phyloP scores from a whole-genome alignment of 139 green algal species.

The Volvox africanus region DNA sequence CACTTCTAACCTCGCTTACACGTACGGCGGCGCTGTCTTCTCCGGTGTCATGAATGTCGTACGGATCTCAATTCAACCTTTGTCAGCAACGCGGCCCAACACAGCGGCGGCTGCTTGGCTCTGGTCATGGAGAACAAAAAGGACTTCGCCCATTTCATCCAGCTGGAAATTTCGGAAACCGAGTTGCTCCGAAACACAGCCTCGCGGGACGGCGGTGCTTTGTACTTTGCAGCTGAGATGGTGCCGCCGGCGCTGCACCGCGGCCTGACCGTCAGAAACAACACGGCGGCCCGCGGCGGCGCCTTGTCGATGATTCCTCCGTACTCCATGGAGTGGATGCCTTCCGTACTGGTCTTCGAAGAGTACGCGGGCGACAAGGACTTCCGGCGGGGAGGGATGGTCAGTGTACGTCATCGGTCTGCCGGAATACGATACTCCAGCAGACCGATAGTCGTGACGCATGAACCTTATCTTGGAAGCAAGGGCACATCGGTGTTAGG shows the following conservation, averaged over 20 bases:
- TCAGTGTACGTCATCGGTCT: no score
- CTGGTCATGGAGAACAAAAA: neutral
- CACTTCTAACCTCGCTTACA: neutral
- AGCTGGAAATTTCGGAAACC: neutral
- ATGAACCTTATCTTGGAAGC: no score
- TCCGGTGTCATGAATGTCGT: neutral
- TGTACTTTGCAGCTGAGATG: neutral
- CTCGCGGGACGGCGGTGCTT: neutral
- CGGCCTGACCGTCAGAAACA: neutral
- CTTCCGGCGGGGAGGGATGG: no score
- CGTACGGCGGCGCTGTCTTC: neutral
- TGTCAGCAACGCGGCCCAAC: neutral
- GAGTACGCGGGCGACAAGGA: no score
- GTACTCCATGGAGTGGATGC: no score
- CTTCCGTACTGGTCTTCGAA: no score
- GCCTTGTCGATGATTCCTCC: neutral
- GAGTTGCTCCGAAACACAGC: neutral
- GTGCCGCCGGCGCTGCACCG: no score
- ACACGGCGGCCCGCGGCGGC: neutral
- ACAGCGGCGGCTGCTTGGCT: neutral
- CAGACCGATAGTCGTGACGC: no score
- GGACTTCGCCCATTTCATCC: neutral
- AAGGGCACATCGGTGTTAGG: no score
- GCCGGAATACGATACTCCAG: no score
- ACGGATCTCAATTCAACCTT: neutral